Evolutionary conservation across 495 filamentous ascomycete species (phyloP).

Genomic region (Penicillium daleae): DNA sequence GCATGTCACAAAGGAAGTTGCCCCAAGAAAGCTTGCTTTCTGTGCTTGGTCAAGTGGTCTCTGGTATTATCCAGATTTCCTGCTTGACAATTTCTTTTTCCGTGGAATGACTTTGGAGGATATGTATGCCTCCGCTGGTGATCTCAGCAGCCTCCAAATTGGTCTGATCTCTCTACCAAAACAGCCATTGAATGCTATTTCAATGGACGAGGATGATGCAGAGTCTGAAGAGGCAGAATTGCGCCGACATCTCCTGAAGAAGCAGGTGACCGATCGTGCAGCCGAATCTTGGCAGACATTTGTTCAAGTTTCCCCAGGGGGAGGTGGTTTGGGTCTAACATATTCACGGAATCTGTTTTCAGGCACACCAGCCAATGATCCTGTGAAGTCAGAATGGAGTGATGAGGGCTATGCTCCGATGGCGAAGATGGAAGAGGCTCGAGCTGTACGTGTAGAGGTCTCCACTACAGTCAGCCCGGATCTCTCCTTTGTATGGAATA

Average conservation of each 20-base stretch:
- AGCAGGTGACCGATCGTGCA: slow-evolving; percentile 27
- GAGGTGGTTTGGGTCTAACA: slow-evolving; percentile 33
- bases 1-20: slow-evolving; percentile 35
- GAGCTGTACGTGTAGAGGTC: slow-evolving; percentile 43
- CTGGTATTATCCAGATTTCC: slow-evolving; percentile 37
- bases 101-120: slow-evolving; percentile 31
- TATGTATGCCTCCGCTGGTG: slow-evolving; percentile 21
- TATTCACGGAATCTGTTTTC: slow-evolving; percentile 52
- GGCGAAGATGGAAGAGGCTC: slow-evolving; percentile 34
- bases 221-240: slow-evolving; percentile 34
- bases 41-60: slow-evolving; percentile 44
- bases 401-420: slow-evolving; percentile 45
- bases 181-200: slow-evolving; percentile 8
- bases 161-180: slow-evolving; percentile 37
- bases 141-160: slow-evolving; percentile 40
- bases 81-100: slow-evolving; percentile 29
- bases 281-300: slow-evolving; percentile 42
- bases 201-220: slow-evolving; percentile 33
- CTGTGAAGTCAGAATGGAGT: slow-evolving; percentile 46
- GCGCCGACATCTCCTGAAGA: slow-evolving; percentile 17
- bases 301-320: slow-evolving; percentile 32
- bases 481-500: slow-evolving; percentile 38
- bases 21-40: slow-evolving; percentile 35
- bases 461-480: slow-evolving; percentile 25
- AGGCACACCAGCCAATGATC: slow-evolving; percentile 37